These are phyloP conservation scores for Aspergillus asperescens DNA, from an alignment of 495 filamentous ascomycete genomes.

Conservation along the genomic window DNA sequence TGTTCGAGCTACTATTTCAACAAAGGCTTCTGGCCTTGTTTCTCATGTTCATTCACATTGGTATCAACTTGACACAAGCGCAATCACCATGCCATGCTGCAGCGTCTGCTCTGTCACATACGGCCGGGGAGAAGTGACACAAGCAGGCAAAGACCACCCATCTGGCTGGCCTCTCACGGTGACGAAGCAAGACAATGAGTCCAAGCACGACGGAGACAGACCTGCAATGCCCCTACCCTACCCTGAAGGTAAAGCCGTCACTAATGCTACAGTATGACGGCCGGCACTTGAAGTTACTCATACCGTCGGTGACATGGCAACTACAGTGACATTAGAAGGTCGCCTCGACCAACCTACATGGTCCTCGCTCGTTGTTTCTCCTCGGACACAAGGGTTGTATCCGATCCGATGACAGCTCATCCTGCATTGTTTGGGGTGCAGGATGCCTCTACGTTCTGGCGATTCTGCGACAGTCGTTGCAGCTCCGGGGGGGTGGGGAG, in stretches of 20 bases:
- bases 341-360: background rate
- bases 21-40: too few relatives aligned
- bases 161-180: background rate
- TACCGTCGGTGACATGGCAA: background rate
- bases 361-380: background rate
- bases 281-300: background rate
- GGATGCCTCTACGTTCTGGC: too few relatives aligned
- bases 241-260: background rate
- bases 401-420: background rate
- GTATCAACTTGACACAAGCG: too few relatives aligned
- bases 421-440: background rate
- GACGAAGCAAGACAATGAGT: background rate
- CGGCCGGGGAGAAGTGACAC: background rate
- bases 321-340: slow-evolving; percentile 9
- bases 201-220: background rate
- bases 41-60: too few relatives aligned
- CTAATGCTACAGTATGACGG: slow-evolving; percentile 8
- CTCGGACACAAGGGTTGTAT: background rate
- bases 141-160: background rate
- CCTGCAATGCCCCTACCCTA: background rate
- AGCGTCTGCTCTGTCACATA: too few relatives aligned
- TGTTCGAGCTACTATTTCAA: too few relatives aligned
- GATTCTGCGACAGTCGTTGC: background rate
- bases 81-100: too few relatives aligned
- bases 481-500: too few relatives aligned